Base-by-base conservation (phyloP, 1,284 basidiomycete genomes). In the Irpex sp. region DNA sequence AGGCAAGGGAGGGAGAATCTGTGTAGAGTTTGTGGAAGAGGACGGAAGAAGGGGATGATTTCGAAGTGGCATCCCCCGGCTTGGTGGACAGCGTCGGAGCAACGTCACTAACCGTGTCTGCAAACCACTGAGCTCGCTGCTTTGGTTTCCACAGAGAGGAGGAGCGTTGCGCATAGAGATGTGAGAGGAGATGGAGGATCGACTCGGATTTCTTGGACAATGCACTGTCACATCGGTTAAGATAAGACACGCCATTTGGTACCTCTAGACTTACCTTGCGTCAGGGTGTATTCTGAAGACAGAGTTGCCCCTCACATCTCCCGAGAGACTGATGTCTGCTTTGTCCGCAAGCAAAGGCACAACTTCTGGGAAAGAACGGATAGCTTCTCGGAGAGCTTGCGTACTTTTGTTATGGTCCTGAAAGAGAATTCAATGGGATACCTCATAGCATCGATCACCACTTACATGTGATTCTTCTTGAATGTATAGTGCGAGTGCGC, bases 261-360 rank as follows among this genome's bases (percentile, higher is more conserved):
- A 63, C 28, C 14, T 12, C 7, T 4, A 36, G 8, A 72, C 81
- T 21, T 65, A 90, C 88, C 75, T 79, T 47, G 81, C 81, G 58
- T 89, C 88, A 0, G 86, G 86, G 63, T 87, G 79, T 37, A 94
- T 84, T 64, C 82, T 80, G 69, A 92, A 87, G n/a, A 84, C 82
- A 2, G 76, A 76, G 67, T 90, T 82, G 0, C 78, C 73, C 10
- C 89, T 77, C 7, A 91, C 78, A 1, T 81, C 75, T 2, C 74
- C 74, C 0, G 91, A 81, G 1, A 96, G 72, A 6, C 77, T 74
- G 3, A 89, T 80, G 16, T 94, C 92, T 10, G 91, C 80, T 73
- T 93, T 94, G 71, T 94, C 91, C 2, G 91, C 91, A 0, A 97
- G 76, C 6, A 94, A 78, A 0, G 88, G 86, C 0, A 94, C 82